phyloP scores from a whole-genome alignment of 805 yeast genomes.

The Candida caryicola region DNA sequence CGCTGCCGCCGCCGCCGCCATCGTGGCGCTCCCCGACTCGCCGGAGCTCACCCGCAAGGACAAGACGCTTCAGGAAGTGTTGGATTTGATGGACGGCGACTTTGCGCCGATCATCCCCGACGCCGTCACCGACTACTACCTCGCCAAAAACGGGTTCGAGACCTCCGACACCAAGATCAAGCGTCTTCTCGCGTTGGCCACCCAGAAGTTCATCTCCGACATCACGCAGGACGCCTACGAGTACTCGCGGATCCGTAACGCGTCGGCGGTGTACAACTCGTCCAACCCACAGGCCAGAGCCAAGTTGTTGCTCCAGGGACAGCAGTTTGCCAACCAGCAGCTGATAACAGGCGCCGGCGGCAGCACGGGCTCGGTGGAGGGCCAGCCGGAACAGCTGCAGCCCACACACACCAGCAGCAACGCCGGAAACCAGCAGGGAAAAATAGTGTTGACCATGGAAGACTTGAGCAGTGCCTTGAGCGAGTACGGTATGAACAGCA shows the following conservation, averaged over 20 bases:
- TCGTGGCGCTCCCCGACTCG: conserved; percentile 41
- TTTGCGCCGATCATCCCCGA: conserved; percentile 92
- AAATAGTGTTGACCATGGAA: conserved; percentile 86
- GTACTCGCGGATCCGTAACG: conserved; percentile 87
- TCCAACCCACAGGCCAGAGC: conserved; percentile 85
- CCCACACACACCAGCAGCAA: conserved; percentile 34
- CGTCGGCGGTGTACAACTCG: conserved; percentile 80
- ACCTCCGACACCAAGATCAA: conserved; percentile 71
- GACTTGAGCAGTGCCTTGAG: conserved; percentile 89
- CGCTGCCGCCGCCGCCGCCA: conserved; percentile 6
- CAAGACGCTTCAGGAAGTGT: conserved; percentile 76
- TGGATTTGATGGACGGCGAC: conserved; percentile 82
- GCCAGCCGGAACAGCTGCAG: conserved; percentile 37
- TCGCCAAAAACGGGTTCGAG: conserved; percentile 81
- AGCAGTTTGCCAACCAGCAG: conserved; percentile 45
- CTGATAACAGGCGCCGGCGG: conserved; percentile 21
- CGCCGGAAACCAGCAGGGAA: conserved; percentile 59
- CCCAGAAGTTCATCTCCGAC: conserved; percentile 92
- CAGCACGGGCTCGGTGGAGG: conserved; percentile 24
- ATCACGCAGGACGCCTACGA: conserved; percentile 97
- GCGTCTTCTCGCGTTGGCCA: conserved; percentile 85
- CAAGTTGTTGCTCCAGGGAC: conserved; percentile 70
- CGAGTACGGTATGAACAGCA: conserved; percentile 87
- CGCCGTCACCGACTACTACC: conserved; percentile 89
- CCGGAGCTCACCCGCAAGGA: conserved; percentile 76